Evolutionary conservation across 768 basidiomycete genomes (phyloP).

Genomic region (Nidularia pulvinata): DNA sequence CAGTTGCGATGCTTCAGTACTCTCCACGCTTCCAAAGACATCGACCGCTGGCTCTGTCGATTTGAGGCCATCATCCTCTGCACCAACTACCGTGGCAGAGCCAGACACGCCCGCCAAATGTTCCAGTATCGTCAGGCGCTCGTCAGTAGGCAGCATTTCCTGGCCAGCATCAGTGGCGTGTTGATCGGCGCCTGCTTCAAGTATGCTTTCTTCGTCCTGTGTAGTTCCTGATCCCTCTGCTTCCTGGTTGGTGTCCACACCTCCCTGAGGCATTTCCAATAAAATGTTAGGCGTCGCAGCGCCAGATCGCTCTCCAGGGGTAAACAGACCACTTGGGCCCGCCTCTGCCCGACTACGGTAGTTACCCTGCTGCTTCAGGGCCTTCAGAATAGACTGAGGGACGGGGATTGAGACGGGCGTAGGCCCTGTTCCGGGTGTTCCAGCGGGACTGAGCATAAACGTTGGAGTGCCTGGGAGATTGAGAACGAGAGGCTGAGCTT

Average conservation of each 20-base stretch:
- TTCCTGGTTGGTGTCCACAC: background rate
- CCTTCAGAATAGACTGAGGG: slow-evolving; percentile 16
- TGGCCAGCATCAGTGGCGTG: background rate
- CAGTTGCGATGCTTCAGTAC: background rate
- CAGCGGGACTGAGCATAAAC: slow-evolving; percentile 11
- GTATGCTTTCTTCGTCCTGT: too few relatives aligned
- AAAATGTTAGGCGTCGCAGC: background rate
- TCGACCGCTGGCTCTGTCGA: too few relatives aligned
- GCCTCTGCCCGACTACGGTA: background rate
- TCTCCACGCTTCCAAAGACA: too few relatives aligned
- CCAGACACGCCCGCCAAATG: too few relatives aligned
- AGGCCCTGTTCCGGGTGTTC: slow-evolving; percentile 15
- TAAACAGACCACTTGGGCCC: slow-evolving; percentile 32
- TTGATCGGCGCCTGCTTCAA: too few relatives aligned
- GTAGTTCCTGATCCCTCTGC: background rate
- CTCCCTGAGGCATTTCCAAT: background rate
- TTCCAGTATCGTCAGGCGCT: too few relatives aligned
- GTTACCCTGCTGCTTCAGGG: slow-evolving; percentile 8
- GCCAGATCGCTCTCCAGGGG: slow-evolving; percentile 18
- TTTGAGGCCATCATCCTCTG: too few relatives aligned
- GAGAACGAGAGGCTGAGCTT: slow-evolving; percentile 7
- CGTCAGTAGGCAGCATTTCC: background rate
- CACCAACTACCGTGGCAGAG: too few relatives aligned
- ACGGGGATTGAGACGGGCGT: slow-evolving; percentile 16
- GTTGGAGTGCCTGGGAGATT: slow-evolving; percentile 17